A percentile compares a stretch with the other conserved stretches of the same genome.
Conservation (phyloP, 257 asterid species). For the Penstemon eatonii region DNA sequence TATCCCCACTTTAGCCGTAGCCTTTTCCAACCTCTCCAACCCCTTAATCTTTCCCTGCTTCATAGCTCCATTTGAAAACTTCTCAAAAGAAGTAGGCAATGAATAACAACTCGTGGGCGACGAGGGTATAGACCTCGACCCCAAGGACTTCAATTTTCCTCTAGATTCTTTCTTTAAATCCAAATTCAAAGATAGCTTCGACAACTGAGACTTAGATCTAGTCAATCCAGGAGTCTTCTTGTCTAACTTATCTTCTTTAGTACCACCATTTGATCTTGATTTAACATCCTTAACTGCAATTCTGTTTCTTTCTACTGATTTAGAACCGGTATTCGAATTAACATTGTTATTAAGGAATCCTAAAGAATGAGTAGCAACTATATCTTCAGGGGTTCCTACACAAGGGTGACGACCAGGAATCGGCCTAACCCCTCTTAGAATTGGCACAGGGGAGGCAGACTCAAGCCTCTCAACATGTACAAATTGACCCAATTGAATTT, state of each 20-base stretch:
- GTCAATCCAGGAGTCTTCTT: slow-evolving; percentile 53
- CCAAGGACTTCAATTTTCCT: slow-evolving; percentile 58
- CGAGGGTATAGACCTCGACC: slow-evolving; percentile 89
- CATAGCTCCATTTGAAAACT: slow-evolving; percentile 79
- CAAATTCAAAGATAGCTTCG: slow-evolving; percentile 60
- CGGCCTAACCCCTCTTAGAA: slow-evolving; percentile 78
- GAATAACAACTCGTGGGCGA: slow-evolving; percentile 96
- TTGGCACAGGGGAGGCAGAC: slow-evolving; percentile 93
- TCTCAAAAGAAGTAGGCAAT: slow-evolving; percentile 88
- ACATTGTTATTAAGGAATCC: slow-evolving; percentile 69
- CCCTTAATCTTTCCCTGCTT: slow-evolving; percentile 79
- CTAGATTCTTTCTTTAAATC: slow-evolving; percentile 60
- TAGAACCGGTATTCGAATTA: slow-evolving; percentile 45
- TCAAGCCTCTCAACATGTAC: slow-evolving; percentile 91
- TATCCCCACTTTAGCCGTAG: slow-evolving; percentile 42
- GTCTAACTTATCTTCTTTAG: slow-evolving; percentile 54
- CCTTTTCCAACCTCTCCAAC: slow-evolving; percentile 67
- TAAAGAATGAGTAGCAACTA: slow-evolving; percentile 83
- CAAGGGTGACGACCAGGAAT: slow-evolving; percentile 96
- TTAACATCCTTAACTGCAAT: slow-evolving; percentile 50
- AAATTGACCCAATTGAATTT: slow-evolving; percentile 94
- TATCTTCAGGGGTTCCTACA: slow-evolving; percentile 91
- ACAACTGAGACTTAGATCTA: slow-evolving; percentile 82
- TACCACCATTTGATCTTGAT: slow-evolving; percentile 40
- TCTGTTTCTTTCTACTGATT: slow-evolving; percentile 41